phyloP scores from a whole-genome alignment of 331 rosid genomes.

The Dryas integrifolia region DNA sequence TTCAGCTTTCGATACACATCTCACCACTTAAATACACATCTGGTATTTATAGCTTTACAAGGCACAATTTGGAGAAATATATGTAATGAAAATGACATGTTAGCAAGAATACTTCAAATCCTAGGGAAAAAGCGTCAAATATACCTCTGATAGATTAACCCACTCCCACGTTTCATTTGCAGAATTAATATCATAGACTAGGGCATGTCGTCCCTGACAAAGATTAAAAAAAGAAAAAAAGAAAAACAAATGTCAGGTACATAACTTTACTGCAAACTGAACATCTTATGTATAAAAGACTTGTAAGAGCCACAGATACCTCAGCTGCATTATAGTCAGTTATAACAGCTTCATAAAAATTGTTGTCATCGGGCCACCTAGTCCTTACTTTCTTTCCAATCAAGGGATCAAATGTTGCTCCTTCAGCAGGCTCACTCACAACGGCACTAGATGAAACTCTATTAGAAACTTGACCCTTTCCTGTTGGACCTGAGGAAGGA shows the following conservation, averaged over 20 bases:
- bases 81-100: background rate
- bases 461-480: constrained; percentile 66
- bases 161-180: constrained; percentile 77
- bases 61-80: background rate
- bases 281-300: constrained; percentile 1
- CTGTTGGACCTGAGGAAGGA: constrained; percentile 65
- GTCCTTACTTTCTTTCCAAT: constrained; percentile 85
- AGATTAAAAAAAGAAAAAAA: background rate
- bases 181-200: constrained; percentile 74
- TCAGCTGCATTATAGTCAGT: constrained; percentile 61
- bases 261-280: constrained; percentile 6
- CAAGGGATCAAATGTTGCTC: constrained; percentile 50
- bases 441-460: constrained; percentile 58
- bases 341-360: constrained; percentile 86
- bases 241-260: background rate
- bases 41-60: background rate
- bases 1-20: background rate
- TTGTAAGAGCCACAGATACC: constrained; percentile 36
- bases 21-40: background rate
- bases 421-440: constrained; percentile 56
- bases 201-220: constrained; percentile 72
- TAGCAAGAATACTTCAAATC: background rate
- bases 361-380: constrained; percentile 95
- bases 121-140: constrained; percentile 23
- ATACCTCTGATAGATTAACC: constrained; percentile 92